Conservation (phyloP, 805 yeast species). For the Kuraishia cidri region DNA sequence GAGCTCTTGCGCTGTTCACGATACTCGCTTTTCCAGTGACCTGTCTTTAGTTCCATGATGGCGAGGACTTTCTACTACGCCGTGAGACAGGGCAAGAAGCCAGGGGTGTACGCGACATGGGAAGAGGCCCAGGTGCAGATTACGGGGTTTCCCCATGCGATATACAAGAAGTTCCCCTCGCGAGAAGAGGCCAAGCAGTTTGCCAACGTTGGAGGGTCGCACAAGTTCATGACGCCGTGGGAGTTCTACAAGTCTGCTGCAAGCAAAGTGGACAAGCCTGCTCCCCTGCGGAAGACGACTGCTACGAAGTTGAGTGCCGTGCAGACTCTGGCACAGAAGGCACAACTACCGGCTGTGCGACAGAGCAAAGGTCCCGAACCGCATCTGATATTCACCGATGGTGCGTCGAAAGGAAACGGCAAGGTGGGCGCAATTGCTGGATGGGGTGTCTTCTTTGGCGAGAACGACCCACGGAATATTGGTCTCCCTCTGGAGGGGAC, state of each 20-base stretch:
- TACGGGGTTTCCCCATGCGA: constrained; percentile 46
- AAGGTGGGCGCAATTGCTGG: constrained; percentile 41
- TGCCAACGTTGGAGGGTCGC: constrained; percentile 13
- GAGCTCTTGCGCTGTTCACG: no score
- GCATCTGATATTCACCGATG: constrained; percentile 58
- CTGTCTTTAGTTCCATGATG: constrained; percentile 1
- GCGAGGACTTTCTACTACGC: constrained; percentile 33
- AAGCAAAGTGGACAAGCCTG: background rate
- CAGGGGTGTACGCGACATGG: constrained; percentile 62
- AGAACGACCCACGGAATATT: constrained; percentile 40
- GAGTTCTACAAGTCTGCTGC: background rate
- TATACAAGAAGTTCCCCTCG: constrained; percentile 44
- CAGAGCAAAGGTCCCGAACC: background rate
- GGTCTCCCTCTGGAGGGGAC: constrained; percentile 39
- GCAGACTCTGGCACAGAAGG: background rate
- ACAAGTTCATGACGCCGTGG: background rate
- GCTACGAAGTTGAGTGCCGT: background rate
- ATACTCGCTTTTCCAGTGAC: no score
- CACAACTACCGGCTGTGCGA: background rate
- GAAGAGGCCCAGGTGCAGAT: constrained; percentile 41
- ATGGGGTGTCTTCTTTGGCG: constrained; percentile 68
- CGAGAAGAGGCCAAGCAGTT: constrained; percentile 39
- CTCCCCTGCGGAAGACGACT: background rate
- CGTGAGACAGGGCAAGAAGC: constrained; percentile 38
- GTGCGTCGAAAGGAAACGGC: constrained; percentile 64